phyloP scores from a whole-genome alignment of 441 rosid genomes.

The Mallotus repandus region DNA sequence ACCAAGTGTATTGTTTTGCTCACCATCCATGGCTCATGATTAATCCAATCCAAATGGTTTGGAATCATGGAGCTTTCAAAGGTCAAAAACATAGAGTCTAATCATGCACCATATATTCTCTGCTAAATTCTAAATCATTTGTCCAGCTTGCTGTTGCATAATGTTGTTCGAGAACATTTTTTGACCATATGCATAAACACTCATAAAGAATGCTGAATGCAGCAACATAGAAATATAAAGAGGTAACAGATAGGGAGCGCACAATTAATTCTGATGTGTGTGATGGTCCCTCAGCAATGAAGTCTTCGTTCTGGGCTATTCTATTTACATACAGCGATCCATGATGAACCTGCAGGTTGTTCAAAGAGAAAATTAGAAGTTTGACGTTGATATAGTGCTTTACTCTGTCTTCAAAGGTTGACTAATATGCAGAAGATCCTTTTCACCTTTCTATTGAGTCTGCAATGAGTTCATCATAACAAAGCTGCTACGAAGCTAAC shows the following conservation, averaged over 20 bases:
- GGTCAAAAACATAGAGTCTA: too few species aligned
- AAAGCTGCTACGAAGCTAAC: slow-evolving; percentile 13
- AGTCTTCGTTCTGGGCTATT: slow-evolving; percentile 39
- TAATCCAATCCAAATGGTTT: slow-evolving; percentile 2
- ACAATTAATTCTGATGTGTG: slow-evolving; percentile 39
- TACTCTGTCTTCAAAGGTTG: neutral
- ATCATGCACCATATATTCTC: too few species aligned
- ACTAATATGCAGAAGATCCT: neutral
- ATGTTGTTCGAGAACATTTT: neutral
- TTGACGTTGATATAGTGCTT: neutral
- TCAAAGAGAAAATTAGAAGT: neutral
- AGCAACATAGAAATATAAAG: neutral
- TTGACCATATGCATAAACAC: neutral
- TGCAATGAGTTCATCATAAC: neutral
- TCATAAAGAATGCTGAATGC: neutral
- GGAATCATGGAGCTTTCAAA: neutral
- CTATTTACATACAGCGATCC: slow-evolving; percentile 46
- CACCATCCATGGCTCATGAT: slow-evolving; percentile 10
- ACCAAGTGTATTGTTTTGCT: slow-evolving; percentile 12
- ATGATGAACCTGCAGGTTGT: slow-evolving; percentile 35
- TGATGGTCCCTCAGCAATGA: slow-evolving; percentile 33
- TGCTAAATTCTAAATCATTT: too few species aligned
- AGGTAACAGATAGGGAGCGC: neutral
- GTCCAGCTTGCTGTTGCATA: neutral
- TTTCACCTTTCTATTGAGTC: slow-evolving; percentile 3